These are phyloP conservation scores for Pyrus bretschneideri DNA, from an alignment of 306 rosid species.

Conservation along the genomic window DNA sequence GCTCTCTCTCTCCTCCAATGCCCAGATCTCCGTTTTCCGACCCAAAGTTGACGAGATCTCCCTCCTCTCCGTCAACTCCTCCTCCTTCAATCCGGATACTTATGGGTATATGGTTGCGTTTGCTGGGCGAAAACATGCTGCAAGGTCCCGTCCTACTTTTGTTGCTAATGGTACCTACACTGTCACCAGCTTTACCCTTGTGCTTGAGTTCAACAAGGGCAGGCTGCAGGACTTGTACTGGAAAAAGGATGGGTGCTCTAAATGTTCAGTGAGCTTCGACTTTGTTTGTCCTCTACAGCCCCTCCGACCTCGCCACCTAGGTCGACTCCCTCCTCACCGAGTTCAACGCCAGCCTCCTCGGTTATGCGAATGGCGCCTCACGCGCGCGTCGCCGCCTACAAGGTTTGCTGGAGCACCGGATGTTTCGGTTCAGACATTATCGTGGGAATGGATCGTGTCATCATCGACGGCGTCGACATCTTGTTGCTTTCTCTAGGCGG, in stretches of 20 bases:
- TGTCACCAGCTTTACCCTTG: slow-evolving; percentile 89
- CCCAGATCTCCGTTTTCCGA: slow-evolving; percentile 75
- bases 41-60: slow-evolving; percentile 95
- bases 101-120: slow-evolving; percentile 86
- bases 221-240: slow-evolving; percentile 80
- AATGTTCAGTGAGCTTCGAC: slow-evolving; percentile 45
- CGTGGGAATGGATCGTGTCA: slow-evolving; percentile 69
- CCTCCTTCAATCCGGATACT: slow-evolving; percentile 51
- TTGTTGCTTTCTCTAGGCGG: slow-evolving; percentile 85
- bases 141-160: slow-evolving; percentile 67
- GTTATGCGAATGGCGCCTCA: slow-evolving; percentile 84
- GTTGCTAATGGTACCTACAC: slow-evolving; percentile 54
- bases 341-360: slow-evolving; percentile 64
- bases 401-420: slow-evolving; percentile 75
- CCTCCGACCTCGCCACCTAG: too few species aligned
- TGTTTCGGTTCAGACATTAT: slow-evolving; percentile 80
- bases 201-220: slow-evolving; percentile 79
- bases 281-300: too few species aligned
- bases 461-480: slow-evolving; percentile 68
- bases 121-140: slow-evolving; percentile 82
- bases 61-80: slow-evolving; percentile 63
- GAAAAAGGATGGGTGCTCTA: slow-evolving; percentile 79
- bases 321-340: too few species aligned
- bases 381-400: slow-evolving; percentile 61
- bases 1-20: slow-evolving; percentile 48